A percentile compares a stretch with the other conserved stretches of the same genome.
Conservation (phyloP, 106 monocot genomes). For the Dioscorea dumetorum region DNA sequence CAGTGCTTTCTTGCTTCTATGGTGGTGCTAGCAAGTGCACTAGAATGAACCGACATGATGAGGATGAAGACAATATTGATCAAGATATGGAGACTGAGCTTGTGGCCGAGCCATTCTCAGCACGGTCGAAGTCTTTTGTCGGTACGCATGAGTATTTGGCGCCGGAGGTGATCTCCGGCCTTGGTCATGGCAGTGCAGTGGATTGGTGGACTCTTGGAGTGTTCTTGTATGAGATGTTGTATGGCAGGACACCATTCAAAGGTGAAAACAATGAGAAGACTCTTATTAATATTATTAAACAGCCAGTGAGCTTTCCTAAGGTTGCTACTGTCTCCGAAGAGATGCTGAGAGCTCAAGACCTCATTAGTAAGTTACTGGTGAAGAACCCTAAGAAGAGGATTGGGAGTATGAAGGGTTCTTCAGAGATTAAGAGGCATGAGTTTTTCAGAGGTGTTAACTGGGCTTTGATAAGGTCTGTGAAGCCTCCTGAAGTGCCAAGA, state of each 20-base stretch:
- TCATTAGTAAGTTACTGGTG: constrained; percentile 56
- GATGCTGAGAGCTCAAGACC: constrained; percentile 45
- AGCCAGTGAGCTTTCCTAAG: constrained; percentile 53
- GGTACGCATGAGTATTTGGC: constrained; percentile 95
- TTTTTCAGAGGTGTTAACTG: constrained; percentile 87
- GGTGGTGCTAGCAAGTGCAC: constrained; percentile 23
- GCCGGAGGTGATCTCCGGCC: constrained; percentile 91
- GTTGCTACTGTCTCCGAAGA: constrained; percentile 21
- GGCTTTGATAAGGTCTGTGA: constrained; percentile 78
- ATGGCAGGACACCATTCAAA: constrained; percentile 83
- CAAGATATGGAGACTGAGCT: constrained; percentile 42
- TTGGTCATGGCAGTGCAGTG: constrained; percentile 75
- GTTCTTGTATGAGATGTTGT: constrained; percentile 85
- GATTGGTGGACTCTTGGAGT: constrained; percentile 97
- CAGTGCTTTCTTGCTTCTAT: constrained; percentile 77
- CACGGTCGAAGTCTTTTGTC: constrained; percentile 83
- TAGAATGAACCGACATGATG: not conserved
- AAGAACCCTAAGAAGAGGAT: constrained; percentile 89
- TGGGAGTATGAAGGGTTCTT: constrained; percentile 64
- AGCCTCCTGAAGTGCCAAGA: constrained; percentile 36
- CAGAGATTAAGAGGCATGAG: constrained; percentile 77
- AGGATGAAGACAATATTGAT: not conserved
- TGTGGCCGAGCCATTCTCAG: constrained; percentile 65
- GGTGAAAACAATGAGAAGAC: constrained; percentile 85
- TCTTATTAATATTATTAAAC: constrained; percentile 72